Base-by-base conservation (phyloP, 2,329 filamentous ascomycete species). In the Didymella sp. region DNA sequence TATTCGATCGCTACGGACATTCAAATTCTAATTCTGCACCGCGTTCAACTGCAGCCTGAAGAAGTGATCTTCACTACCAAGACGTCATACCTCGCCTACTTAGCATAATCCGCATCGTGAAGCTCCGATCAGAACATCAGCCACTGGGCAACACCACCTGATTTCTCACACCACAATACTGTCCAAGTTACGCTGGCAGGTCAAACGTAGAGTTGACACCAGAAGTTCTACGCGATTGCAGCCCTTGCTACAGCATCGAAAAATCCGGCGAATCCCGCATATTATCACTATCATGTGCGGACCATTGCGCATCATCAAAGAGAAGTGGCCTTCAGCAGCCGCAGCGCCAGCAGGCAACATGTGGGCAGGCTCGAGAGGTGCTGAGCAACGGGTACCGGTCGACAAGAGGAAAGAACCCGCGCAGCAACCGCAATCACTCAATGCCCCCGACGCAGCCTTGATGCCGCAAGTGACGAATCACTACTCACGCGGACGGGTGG, bases 71-170 rank as follows among this genome's bases (percentile, higher is more conserved):
- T 35, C 47, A 38, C 38, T 11, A 33, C 30, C 37, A 13, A 43
- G 43, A 57, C 54, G 54, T 57, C 54, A 57, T 57, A 57, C 37
- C 43, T 56, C 47, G 53, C 47, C 38, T 43, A 45, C 53, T 56
- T 47, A n/a, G n/a, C n/a, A n/a, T n/a, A 51, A 28, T 51, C 53
- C 51, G 53, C 53, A 25, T 35, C 25, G 35, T 30, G 41, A 25
- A 43, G 53, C 42, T 51, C 24, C 35, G 35, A 40, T 48, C 48
- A 47, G 41, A 37, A 51, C 35, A 52, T 25, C 54, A 48, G 43
- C 43, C 43, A 40, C 48, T 51, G 48, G 48, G 38, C 54, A 27
- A 12, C 30, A 47, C 28, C n/a, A 33, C 43, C 21, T 27, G 6
- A 19, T 24, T 43, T 57, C 43, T n/a, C 48, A 33, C 54, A 57